These are phyloP conservation scores for Fusarium sp. DNA, from an alignment of 2,329 filamentous ascomycete genomes.

Conservation along the genomic window DNA sequence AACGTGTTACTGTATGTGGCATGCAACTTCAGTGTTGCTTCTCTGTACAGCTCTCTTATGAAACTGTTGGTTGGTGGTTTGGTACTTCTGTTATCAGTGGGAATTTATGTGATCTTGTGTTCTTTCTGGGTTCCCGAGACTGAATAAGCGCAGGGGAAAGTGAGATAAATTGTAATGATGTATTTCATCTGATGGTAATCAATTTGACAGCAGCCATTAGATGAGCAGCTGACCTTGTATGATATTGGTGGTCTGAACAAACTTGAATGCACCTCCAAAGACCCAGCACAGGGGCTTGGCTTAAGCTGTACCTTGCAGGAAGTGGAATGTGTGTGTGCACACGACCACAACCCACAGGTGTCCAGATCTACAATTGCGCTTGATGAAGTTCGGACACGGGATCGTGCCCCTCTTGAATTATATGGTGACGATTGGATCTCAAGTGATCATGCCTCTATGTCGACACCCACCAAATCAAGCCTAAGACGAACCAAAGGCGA, in stretches of 20 bases:
- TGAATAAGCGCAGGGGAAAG: background rate
- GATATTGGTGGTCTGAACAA: no score
- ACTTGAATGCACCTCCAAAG: no score
- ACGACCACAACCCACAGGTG: conserved; percentile 1
- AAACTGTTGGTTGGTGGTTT: no score
- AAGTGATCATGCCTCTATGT: conserved; percentile 25
- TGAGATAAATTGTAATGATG: background rate
- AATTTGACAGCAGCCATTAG: background rate
- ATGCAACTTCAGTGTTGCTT: no score
- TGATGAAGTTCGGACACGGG: conserved; percentile 12
- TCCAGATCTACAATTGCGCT: conserved; percentile 9
- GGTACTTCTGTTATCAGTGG: no score
- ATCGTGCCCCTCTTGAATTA: conserved; percentile 9
- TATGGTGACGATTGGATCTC: conserved; percentile 17
- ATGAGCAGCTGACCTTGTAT: background rate
- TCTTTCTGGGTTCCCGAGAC: background rate
- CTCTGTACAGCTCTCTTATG: no score
- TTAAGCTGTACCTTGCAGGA: conserved; percentile 7
- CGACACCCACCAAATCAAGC: conserved; percentile 34
- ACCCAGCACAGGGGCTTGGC: background rate
- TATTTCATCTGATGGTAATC: background rate
- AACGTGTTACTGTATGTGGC: no score
- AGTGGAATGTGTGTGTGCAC: background rate
- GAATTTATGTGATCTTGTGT: no score
- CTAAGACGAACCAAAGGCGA: conserved; percentile 5